Evolutionary conservation across 495 filamentous ascomycete genomes (phyloP).

Genomic region (Aspergillus nanangensis): DNA sequence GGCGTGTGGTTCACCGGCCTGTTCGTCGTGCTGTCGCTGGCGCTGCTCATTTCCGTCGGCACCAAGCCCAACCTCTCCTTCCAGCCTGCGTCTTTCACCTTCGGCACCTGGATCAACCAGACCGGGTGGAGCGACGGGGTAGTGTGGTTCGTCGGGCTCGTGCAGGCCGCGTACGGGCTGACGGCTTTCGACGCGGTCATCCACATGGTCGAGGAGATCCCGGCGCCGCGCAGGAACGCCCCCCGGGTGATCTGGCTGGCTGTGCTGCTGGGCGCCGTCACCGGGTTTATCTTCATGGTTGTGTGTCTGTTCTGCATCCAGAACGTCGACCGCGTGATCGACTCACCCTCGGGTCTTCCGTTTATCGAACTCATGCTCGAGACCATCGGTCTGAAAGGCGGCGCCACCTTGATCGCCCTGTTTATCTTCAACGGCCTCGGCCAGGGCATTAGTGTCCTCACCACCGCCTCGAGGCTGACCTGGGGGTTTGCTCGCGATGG

Average conservation of each 20-base stretch:
- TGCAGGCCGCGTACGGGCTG: constrained; percentile 57
- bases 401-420: constrained; percentile 33
- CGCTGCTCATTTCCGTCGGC: constrained; percentile 41
- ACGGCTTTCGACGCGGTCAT: constrained; percentile 61
- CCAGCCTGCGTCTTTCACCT: constrained; percentile 47
- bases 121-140: constrained; percentile 61
- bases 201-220: constrained; percentile 55
- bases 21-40: constrained; percentile 39
- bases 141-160: constrained; percentile 57
- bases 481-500: constrained; percentile 58
- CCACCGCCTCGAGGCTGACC: constrained; percentile 47
- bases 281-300: constrained; percentile 70
- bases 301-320: constrained; percentile 70
- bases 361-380: constrained; percentile 44
- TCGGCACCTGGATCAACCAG: constrained; percentile 54
- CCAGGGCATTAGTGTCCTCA: constrained; percentile 40
- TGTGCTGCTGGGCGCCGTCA: constrained; percentile 43
- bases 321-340: constrained; percentile 54
- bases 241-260: constrained; percentile 40
- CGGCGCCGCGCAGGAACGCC: constrained; percentile 36
- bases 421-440: constrained; percentile 48
- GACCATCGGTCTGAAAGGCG: constrained; percentile 35
- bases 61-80: constrained; percentile 30
- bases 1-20: constrained; percentile 42
- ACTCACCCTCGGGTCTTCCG: constrained; percentile 34